These are phyloP conservation scores for Chimonanthus salicifolius DNA, from an alignment of 164 flowering plant species.

Conservation along the genomic window DNA sequence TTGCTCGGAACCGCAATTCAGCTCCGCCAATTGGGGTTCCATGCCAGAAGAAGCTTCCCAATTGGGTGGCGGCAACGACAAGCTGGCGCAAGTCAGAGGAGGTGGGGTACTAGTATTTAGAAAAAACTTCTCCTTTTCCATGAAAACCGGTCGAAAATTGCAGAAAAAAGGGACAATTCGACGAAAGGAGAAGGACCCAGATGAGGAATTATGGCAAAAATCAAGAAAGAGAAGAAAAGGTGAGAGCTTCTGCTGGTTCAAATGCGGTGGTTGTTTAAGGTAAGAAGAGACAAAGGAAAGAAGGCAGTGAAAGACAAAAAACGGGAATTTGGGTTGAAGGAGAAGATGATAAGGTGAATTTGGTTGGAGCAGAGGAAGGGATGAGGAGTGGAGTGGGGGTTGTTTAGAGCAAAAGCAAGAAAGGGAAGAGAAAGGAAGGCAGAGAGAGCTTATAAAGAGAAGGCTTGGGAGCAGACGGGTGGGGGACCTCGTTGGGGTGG, in stretches of 20 bases:
- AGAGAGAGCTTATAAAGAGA: not conserved
- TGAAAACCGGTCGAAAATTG: conserved; percentile 16
- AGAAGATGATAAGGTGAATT: not conserved
- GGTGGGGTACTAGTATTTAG: not conserved
- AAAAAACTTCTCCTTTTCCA: conserved; percentile 13
- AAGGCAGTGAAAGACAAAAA: not conserved
- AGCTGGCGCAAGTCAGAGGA: not conserved
- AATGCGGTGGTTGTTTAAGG: not conserved
- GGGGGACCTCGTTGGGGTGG: not conserved
- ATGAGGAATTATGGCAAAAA: not conserved
- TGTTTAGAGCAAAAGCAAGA: not conserved
- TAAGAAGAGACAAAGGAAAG: conserved; percentile 9
- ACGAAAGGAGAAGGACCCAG: conserved; percentile 1
- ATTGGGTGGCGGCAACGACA: not conserved
- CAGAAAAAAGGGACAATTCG: not conserved
- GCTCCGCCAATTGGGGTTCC: conserved; percentile 25
- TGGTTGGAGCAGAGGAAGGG: not conserved
- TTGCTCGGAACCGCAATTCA: conserved; percentile 29
- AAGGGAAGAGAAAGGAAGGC: not conserved
- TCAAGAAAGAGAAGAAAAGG: conserved; percentile 2
- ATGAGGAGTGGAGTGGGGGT: not conserved
- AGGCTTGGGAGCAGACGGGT: not conserved
- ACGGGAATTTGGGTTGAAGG: not conserved
- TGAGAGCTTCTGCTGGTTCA: not conserved
- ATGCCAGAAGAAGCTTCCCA: conserved; percentile 29